Evolutionary conservation across 768 basidiomycete genomes (phyloP).

Genomic region (Chiua virens): DNA sequence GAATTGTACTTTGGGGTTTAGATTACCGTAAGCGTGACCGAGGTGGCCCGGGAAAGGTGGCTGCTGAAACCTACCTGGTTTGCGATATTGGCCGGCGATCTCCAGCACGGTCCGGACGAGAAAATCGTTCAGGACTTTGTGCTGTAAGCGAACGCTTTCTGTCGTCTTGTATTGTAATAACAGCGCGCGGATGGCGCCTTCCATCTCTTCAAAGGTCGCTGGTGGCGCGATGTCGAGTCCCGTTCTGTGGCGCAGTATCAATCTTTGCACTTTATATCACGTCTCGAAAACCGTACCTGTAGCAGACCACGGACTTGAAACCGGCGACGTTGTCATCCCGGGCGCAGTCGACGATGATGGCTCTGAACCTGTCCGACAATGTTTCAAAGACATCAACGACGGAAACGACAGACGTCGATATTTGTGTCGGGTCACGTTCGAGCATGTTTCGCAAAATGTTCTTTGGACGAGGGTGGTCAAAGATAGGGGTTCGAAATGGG

Average conservation of each 20-base stretch:
- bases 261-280: not conserved
- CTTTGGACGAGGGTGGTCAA: constrained; percentile 5
- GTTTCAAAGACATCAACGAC: constrained; percentile 10
- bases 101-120: constrained; percentile 57
- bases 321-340: constrained; percentile 52
- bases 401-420: constrained; percentile 17
- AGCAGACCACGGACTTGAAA: constrained; percentile 78
- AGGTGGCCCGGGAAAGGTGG: not conserved
- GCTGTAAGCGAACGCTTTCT: constrained; percentile 49
- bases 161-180: constrained; percentile 36
- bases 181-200: constrained; percentile 34
- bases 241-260: constrained; percentile 38
- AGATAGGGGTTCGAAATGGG: constrained; percentile 1
- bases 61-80: constrained; percentile 51
- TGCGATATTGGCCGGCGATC: constrained; percentile 50
- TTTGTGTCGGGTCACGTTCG: not conserved
- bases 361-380: constrained; percentile 38
- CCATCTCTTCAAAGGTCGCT: constrained; percentile 24
- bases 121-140: constrained; percentile 66
- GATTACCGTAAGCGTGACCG: not conserved
- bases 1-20: constrained; percentile 62
- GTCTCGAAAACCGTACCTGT: constrained; percentile 34
- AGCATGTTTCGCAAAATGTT: constrained; percentile 25
- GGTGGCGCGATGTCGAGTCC: constrained; percentile 55
- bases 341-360: constrained; percentile 39